phyloP scores from a whole-genome alignment of 2,329 filamentous ascomycete genomes.

The Microsporum ferrugineum region DNA sequence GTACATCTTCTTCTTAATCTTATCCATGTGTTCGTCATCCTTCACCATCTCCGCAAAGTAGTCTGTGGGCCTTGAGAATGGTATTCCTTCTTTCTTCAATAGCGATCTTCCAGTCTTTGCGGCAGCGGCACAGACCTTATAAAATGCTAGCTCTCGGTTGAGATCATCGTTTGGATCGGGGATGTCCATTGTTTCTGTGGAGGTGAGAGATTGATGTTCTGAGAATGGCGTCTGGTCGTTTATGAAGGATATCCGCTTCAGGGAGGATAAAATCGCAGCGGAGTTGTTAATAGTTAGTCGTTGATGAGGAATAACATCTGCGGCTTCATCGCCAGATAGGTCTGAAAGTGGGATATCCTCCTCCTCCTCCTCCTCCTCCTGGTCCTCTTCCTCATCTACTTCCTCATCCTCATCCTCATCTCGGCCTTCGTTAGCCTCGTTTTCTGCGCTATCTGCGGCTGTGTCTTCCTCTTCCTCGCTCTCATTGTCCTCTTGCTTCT shows the following conservation, averaged over 20 bases:
- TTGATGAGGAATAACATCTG: constrained; percentile 80
- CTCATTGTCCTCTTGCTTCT: constrained; percentile 31
- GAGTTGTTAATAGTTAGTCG: constrained; percentile 97
- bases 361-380: constrained; percentile 61
- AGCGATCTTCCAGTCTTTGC: constrained; percentile 60
- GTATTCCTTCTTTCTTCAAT: constrained; percentile 68
- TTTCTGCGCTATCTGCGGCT: constrained; percentile 24
- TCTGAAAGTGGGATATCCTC: constrained; percentile 86
- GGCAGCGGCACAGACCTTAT: constrained; percentile 74
- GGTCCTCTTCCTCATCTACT: constrained; percentile 38
- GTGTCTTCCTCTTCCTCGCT: constrained; percentile 20
- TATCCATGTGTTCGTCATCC: constrained; percentile 95
- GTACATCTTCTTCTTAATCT: constrained; percentile 83
- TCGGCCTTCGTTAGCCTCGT: constrained; percentile 21
- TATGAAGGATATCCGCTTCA: constrained; percentile 51
- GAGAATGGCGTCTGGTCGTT: constrained; percentile 64
- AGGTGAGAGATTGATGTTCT: constrained; percentile 66
- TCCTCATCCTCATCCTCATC: constrained; percentile 28
- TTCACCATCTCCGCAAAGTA: constrained; percentile 99
- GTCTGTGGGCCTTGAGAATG: constrained; percentile 80
- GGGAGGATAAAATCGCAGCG: constrained; percentile 64
- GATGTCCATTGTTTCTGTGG: constrained; percentile 58
- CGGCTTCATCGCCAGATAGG: constrained; percentile 66
- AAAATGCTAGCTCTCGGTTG: constrained; percentile 83
- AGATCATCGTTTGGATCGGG: constrained; percentile 82